phyloP scores from a whole-genome alignment of 1,284 basidiomycete genomes.

The Pyrrhoderma lamaoense region DNA sequence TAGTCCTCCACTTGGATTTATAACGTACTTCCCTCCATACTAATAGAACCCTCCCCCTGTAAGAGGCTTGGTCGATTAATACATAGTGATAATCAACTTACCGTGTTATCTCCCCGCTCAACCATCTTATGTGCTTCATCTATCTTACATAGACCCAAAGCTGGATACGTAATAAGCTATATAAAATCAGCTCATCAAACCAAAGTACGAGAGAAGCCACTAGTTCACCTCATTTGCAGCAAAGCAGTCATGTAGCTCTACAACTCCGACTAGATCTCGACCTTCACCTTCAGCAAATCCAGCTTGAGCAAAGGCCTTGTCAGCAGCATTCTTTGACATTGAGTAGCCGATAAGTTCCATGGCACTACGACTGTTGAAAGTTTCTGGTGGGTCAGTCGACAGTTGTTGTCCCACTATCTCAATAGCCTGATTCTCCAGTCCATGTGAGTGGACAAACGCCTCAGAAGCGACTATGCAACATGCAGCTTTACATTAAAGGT shows the following conservation, averaged over 20 bases:
- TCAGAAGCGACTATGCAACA: conserved; percentile 76
- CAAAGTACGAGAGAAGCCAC: background rate
- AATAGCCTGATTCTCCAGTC: conserved; percentile 80
- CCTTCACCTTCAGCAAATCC: conserved; percentile 58
- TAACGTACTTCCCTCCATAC: conserved; percentile 83
- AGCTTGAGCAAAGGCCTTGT: conserved; percentile 67
- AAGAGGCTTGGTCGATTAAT: background rate
- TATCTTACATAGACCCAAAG: conserved; percentile 63
- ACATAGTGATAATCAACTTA: conserved; percentile 23
- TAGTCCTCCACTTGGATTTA: conserved; percentile 82
- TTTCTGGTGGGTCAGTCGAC: conserved; percentile 53
- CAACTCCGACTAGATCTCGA: conserved; percentile 71
- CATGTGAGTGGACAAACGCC: conserved; percentile 69
- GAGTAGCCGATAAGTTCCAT: conserved; percentile 71
- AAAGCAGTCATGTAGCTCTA: conserved; percentile 86
- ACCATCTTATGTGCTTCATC: conserved; percentile 74
- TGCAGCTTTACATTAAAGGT: conserved; percentile 41
- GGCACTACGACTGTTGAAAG: conserved; percentile 59
- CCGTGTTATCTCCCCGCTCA: conserved; percentile 77
- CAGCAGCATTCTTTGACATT: conserved; percentile 68
- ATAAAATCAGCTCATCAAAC: background rate
- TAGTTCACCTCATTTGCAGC: conserved; percentile 60
- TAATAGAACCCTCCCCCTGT: conserved; percentile 25
- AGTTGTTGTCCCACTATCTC: conserved; percentile 65
- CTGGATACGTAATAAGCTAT: conserved; percentile 79